A percentile compares a stretch with the other conserved stretches of the same genome.
Conservation (phyloP, 257 asterid species). For the Solanum sejunctum region DNA sequence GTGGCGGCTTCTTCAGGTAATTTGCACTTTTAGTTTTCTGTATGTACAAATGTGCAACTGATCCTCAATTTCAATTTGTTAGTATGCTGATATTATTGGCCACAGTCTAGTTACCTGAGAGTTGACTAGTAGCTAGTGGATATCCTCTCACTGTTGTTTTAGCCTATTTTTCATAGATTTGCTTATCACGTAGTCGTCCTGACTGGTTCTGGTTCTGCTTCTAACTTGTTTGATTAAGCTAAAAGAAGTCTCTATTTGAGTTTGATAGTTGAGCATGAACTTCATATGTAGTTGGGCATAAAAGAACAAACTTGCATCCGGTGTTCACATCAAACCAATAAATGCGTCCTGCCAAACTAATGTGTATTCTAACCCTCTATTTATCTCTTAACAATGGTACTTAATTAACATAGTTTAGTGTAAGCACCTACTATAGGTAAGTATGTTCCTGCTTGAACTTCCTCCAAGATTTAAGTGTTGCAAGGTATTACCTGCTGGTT, state of each 20-base stretch:
- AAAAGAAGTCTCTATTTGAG: not conserved
- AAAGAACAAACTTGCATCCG: not conserved
- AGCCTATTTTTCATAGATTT: not conserved
- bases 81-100: not conserved
- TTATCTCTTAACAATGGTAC: not conserved
- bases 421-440: not conserved
- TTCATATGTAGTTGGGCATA: not conserved
- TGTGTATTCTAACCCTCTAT: not conserved
- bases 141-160: not conserved
- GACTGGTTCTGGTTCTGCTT: not conserved
- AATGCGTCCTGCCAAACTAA: not conserved
- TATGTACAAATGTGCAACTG: not conserved
- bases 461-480: not conserved
- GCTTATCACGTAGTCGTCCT: not conserved
- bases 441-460: not conserved
- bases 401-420: not conserved
- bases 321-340: not conserved
- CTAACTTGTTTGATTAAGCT: not conserved
- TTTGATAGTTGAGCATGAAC: not conserved
- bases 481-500: not conserved
- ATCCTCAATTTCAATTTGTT: not conserved
- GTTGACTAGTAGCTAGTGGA: not conserved
- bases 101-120: not conserved
- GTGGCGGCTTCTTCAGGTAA: conserved; percentile 20
- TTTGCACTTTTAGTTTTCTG: not conserved